A percentile compares a stretch with the other conserved stretches of the same genome.
Conservation (phyloP, 1,284 basidiomycete species). For the Taiwanofungus camphoratus region DNA sequence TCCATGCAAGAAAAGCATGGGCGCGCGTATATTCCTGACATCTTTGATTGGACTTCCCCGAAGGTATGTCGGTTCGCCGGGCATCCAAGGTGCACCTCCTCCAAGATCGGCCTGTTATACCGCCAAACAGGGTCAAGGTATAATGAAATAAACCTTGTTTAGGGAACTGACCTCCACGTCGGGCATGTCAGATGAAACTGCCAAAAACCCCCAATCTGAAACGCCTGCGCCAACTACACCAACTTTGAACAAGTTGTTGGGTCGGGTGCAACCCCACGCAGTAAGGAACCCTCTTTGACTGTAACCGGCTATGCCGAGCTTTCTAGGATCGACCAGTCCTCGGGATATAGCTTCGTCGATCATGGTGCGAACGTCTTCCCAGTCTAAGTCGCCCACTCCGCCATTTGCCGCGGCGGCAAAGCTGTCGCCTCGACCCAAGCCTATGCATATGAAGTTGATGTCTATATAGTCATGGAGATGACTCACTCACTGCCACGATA, state of each 20-base stretch:
- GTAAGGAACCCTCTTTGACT: constrained; percentile 11
- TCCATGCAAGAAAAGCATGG: constrained; percentile 7
- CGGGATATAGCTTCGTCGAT: constrained; percentile 1
- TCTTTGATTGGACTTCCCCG: constrained; percentile 7
- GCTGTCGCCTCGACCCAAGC: constrained; percentile 5
- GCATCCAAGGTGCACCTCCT: constrained; percentile 5
- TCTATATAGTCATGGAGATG: not conserved
- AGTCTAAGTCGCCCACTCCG: constrained; percentile 6
- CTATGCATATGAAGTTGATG: not conserved
- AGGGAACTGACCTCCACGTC: constrained; percentile 5
- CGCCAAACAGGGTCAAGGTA: not conserved
- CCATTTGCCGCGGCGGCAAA: constrained; percentile 9
- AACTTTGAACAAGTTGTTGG: constrained; percentile 7
- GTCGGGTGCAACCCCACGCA: constrained; percentile 8
- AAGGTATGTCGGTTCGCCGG: constrained; percentile 1
- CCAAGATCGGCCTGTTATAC: constrained; percentile 6
- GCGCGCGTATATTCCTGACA: constrained; percentile 4
- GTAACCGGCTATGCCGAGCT: constrained; percentile 6
- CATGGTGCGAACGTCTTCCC: constrained; percentile 9
- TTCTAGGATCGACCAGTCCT: constrained; percentile 4
- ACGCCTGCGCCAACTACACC: constrained; percentile 7
- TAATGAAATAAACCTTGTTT: not conserved
- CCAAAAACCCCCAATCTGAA: constrained; percentile 8
- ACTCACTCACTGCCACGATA: constrained; percentile 9
- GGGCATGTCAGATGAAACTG: constrained; percentile 6